These are phyloP conservation scores for Taphrina flavorubra DNA, from an alignment of 1,139 yeast genomes.

Conservation along the genomic window DNA sequence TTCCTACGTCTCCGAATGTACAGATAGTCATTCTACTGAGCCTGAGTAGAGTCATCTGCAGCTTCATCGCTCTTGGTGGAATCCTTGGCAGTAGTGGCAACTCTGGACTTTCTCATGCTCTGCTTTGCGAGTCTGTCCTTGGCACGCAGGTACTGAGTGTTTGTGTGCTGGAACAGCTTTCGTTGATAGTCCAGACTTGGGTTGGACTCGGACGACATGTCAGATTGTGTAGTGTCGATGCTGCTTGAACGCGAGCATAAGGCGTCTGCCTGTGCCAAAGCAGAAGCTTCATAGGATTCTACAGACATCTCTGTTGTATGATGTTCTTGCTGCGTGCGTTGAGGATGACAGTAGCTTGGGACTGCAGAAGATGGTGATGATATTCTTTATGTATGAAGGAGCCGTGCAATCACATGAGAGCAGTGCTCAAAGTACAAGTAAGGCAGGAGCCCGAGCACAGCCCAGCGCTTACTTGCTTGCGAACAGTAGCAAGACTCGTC, in stretches of 20 bases:
- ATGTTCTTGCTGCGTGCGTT: neutral
- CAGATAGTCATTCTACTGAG: neutral
- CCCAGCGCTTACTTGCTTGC: no score
- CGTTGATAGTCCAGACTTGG: slow-evolving; percentile 26
- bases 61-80: slow-evolving; percentile 6
- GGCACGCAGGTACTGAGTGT: slow-evolving; percentile 37
- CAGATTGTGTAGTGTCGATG: slow-evolving; percentile 9
- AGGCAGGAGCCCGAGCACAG: no score
- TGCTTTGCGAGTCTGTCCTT: slow-evolving; percentile 39
- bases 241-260: slow-evolving; percentile 21
- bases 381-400: no score
- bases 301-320: slow-evolving; percentile 10
- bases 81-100: slow-evolving; percentile 6
- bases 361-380: no score
- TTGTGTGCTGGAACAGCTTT: slow-evolving; percentile 31
- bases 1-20: no score
- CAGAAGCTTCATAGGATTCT: slow-evolving; percentile 15
- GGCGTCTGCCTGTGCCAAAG: slow-evolving; percentile 17
- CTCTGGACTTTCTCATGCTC: slow-evolving; percentile 20
- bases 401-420: no score
- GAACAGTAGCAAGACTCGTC: no score
- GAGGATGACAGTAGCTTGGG: neutral
- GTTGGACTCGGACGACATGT: slow-evolving; percentile 4
- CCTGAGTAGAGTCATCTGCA: neutral
- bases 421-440: no score